Evolutionary conservation across 345 rosid species (phyloP).

Genomic region (Boechera retrofracta): DNA sequence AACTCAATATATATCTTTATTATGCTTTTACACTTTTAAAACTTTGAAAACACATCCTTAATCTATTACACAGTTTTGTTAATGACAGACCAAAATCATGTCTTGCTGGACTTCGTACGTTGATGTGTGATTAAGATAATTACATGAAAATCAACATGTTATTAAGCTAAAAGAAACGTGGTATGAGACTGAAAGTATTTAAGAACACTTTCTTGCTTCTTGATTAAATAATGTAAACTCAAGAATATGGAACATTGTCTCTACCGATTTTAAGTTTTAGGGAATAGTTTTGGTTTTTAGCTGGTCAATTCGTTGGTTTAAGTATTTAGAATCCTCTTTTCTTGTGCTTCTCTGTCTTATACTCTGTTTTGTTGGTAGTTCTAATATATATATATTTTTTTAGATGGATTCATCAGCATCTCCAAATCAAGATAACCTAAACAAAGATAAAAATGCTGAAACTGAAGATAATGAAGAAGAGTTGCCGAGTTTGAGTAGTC

Average conservation of each 20-base stretch:
- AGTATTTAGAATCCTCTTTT: too few relatives aligned
- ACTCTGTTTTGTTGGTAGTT: too few relatives aligned
- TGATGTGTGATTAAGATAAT: constrained; percentile 35
- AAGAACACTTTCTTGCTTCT: constrained; percentile 9
- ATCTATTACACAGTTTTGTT: constrained; percentile 29
- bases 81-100: background rate
- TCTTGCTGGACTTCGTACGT: constrained; percentile 4
- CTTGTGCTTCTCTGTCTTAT: too few relatives aligned
- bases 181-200: background rate
- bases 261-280: background rate
- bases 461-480: too few relatives aligned
- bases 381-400: too few relatives aligned
- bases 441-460: too few relatives aligned
- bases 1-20: constrained; percentile 1
- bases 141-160: constrained; percentile 30
- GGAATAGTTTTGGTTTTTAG: too few relatives aligned
- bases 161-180: constrained; percentile 9
- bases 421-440: too few relatives aligned
- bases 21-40: background rate
- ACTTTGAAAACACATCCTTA: background rate
- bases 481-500: too few relatives aligned
- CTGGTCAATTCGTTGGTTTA: too few relatives aligned
- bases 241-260: background rate
- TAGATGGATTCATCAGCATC: too few relatives aligned
- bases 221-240: constrained; percentile 7